Percentiles rank a stretch among this genome's conserved stretches.
phyloP scores from a whole-genome alignment of 345 rosid species.

The Linum trigynum region DNA sequence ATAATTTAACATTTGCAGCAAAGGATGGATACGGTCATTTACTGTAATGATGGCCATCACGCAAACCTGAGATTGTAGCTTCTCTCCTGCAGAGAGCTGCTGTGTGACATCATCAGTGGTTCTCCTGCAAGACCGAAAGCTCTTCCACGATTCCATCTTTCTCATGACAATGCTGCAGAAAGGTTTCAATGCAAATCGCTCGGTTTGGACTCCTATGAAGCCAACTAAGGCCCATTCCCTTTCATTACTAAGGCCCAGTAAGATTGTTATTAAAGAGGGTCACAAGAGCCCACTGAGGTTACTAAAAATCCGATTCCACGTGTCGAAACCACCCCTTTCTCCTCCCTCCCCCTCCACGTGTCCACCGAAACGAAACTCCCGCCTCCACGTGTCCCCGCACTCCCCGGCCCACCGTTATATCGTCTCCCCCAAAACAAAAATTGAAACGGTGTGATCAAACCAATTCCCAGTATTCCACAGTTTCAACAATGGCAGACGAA shows the following conservation, averaged over 20 bases:
- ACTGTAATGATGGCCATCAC: slow-evolving; percentile 3
- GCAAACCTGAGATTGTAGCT: slow-evolving; percentile 71
- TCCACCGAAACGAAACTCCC: not conserved
- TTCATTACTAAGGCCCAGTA: too few species aligned
- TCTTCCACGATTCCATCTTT: slow-evolving; percentile 54
- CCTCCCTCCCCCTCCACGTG: slow-evolving; percentile 20
- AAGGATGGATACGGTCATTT: not conserved
- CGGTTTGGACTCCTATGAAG: slow-evolving; percentile 49
- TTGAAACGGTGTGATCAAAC: not conserved
- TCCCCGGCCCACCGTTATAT: not conserved
- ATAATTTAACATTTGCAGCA: slow-evolving; percentile 53
- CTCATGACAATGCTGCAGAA: slow-evolving; percentile 37
- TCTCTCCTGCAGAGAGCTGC: slow-evolving; percentile 49
- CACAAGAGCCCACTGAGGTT: too few species aligned
- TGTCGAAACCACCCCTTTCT: slow-evolving; percentile 1
- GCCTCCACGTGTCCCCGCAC: not conserved
- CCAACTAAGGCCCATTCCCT: slow-evolving; percentile 31
- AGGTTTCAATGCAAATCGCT: slow-evolving; percentile 46
- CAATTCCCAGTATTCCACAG: not conserved
- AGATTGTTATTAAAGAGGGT: too few species aligned
- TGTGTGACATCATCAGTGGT: slow-evolving; percentile 48
- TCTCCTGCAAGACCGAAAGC: slow-evolving; percentile 50
- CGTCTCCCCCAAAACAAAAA: not conserved
- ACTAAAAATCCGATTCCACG: not conserved
- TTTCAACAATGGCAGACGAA: slow-evolving; percentile 31